phyloP scores from a whole-genome alignment of 2,329 filamentous ascomycete genomes.

The Stromatinia cepivora region DNA sequence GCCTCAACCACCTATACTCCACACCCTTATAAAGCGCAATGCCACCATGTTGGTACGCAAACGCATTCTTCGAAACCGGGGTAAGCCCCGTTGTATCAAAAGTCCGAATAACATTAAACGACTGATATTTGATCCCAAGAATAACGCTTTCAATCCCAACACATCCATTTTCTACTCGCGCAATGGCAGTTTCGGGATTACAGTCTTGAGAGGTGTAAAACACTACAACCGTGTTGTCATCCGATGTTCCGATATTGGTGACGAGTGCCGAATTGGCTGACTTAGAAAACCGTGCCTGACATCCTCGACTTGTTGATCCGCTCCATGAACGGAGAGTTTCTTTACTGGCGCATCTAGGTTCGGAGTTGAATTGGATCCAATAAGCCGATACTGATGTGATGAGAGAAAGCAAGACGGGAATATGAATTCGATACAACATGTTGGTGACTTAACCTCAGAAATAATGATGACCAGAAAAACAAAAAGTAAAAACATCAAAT shows the following conservation, averaged over 20 bases:
- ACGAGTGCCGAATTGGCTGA: not conserved
- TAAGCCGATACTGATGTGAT: not conserved
- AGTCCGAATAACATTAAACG: constrained; percentile 10
- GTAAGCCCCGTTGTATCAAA: constrained; percentile 6
- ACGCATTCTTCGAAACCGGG: constrained; percentile 18
- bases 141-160: not conserved
- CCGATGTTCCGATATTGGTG: constrained; percentile 5
- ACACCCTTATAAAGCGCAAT: constrained; percentile 3
- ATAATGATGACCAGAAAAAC: not conserved
- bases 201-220: constrained; percentile 13
- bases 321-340: not conserved
- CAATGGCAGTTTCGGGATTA: constrained; percentile 15
- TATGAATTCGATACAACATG: constrained; percentile 6
- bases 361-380: constrained; percentile 11
- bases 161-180: constrained; percentile 16
- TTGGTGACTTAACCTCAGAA: not conserved
- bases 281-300: not conserved
- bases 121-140: not conserved
- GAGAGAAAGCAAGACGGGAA: not conserved
- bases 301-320: not conserved
- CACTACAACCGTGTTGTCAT: constrained; percentile 13
- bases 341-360: not conserved
- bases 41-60: constrained; percentile 4
- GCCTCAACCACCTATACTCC: constrained; percentile 17
- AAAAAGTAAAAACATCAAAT: not conserved